Evolutionary conservation across 345 rosid genomes (phyloP).

Genomic region (Eucalyptus sideroxylon): DNA sequence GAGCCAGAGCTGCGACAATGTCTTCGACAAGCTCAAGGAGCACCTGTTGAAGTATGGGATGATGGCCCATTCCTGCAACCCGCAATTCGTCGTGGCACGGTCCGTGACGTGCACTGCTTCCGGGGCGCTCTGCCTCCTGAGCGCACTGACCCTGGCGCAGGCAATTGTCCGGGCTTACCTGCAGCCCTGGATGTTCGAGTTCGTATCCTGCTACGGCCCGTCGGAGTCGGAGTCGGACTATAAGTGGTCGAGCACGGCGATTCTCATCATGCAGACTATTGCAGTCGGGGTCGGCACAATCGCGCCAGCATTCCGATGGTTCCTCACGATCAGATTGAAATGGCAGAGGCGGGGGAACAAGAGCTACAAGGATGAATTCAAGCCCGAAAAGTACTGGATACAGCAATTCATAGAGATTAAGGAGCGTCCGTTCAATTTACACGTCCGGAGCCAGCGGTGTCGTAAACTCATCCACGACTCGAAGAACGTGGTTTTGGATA

Average conservation of each 20-base stretch:
- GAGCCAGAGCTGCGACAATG: neutral
- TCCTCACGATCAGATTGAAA: slow-evolving; percentile 45
- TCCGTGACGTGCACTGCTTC: no score
- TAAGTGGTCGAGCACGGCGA: slow-evolving; percentile 56
- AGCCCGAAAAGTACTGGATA: slow-evolving; percentile 61
- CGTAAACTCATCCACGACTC: slow-evolving; percentile 30
- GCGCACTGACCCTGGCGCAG: no score
- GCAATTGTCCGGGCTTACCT: neutral
- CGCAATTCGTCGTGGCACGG: no score
- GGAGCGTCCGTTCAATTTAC: slow-evolving; percentile 34
- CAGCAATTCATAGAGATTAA: slow-evolving; percentile 50
- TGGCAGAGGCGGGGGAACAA: slow-evolving; percentile 36
- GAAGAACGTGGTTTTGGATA: slow-evolving; percentile 18
- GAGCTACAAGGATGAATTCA: slow-evolving; percentile 10
- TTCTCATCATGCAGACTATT: slow-evolving; percentile 44
- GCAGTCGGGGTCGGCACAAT: slow-evolving; percentile 60
- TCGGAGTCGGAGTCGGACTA: slow-evolving; percentile 39
- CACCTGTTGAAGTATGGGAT: no score
- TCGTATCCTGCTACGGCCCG: slow-evolving; percentile 24
- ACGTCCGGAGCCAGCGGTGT: slow-evolving; percentile 13
- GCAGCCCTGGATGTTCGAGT: slow-evolving; percentile 31
- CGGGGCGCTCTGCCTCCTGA: no score
- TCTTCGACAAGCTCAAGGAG: no score
- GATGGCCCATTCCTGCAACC: no score
- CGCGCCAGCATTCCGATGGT: slow-evolving; percentile 72